Evolutionary conservation across 2,329 filamentous ascomycete genomes (phyloP).

Genomic region (Fusarium sp.): DNA sequence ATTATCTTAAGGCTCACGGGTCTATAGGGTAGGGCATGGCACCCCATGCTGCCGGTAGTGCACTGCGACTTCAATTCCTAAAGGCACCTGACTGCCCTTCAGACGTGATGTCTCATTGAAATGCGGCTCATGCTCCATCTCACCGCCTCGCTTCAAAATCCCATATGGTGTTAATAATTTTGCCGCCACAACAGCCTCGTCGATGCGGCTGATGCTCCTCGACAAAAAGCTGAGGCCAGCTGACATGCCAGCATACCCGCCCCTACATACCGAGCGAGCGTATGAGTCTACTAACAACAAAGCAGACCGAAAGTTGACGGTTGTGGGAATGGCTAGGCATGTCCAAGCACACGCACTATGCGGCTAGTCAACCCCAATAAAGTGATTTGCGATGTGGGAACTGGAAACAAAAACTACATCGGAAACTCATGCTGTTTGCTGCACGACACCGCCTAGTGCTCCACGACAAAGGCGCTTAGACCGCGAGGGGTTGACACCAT

Average conservation of each 20-base stretch:
- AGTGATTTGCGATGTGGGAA: slow-evolving; percentile 16
- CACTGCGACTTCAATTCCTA: background rate
- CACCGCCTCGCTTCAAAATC: slow-evolving; percentile 24
- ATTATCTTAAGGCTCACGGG: background rate
- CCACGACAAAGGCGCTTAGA: slow-evolving; percentile 24
- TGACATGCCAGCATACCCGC: slow-evolving; percentile 19
- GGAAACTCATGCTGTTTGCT: slow-evolving; percentile 27
- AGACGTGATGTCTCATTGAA: slow-evolving; percentile 11
- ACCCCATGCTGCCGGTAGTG: slow-evolving; percentile 12
- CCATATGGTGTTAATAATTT: background rate
- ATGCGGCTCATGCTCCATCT: slow-evolving; percentile 8
- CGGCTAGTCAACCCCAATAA: background rate
- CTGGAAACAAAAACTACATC: slow-evolving; percentile 6
- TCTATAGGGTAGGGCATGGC: slow-evolving; percentile 24
- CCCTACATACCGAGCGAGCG: slow-evolving; percentile 12
- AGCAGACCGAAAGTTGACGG: background rate
- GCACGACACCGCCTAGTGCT: slow-evolving; percentile 35
- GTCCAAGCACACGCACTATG: background rate
- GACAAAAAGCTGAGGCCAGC: slow-evolving; percentile 18
- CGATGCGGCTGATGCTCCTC: slow-evolving; percentile 19
- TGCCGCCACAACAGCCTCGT: slow-evolving; percentile 25
- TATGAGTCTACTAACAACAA: slow-evolving; percentile 3
- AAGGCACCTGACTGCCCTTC: slow-evolving; percentile 6
- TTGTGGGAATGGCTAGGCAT: slow-evolving; percentile 1
- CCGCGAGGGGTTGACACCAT: slow-evolving; percentile 25